Percentiles rank a stretch among this genome's conserved stretches.
These are phyloP conservation scores for Syzygium grande DNA, from an alignment of 345 rosid species.

Conservation along the genomic window DNA sequence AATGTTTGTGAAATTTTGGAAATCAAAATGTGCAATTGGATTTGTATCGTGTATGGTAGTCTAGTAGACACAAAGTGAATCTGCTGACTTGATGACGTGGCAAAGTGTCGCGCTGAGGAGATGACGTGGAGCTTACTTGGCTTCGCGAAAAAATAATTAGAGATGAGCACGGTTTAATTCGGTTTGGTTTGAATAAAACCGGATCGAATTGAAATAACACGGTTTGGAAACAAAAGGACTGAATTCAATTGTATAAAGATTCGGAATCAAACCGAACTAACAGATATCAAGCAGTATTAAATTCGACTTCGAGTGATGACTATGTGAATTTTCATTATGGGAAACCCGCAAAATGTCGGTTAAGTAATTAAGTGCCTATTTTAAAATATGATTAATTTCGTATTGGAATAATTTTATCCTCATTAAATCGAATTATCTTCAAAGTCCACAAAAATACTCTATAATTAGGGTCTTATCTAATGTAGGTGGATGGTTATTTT, in stretches of 20 bases:
- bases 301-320: fast-evolving
- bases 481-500: not conserved
- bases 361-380: not conserved
- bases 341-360: fast-evolving
- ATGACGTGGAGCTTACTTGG: not conserved
- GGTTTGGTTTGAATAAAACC: not conserved
- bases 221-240: fast-evolving
- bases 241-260: fast-evolving
- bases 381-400: not conserved
- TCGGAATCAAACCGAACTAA: not conserved
- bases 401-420: not conserved
- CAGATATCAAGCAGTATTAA: not conserved
- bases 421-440: fast-evolving
- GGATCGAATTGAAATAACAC: not conserved
- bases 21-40: not conserved
- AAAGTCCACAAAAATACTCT: not conserved
- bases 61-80: too few relatives aligned
- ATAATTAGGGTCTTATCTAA: not conserved
- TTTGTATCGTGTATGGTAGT: too few relatives aligned
- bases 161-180: not conserved
- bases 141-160: fast-evolving
- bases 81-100: not conserved
- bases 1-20: not conserved
- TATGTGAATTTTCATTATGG: not conserved
- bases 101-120: too few relatives aligned